A percentile compares a stretch with the other conserved stretches of the same genome.
These are phyloP conservation scores for Wallemia mellicola DNA, from an alignment of 1,284 basidiomycete species.

Conservation along the genomic window DNA sequence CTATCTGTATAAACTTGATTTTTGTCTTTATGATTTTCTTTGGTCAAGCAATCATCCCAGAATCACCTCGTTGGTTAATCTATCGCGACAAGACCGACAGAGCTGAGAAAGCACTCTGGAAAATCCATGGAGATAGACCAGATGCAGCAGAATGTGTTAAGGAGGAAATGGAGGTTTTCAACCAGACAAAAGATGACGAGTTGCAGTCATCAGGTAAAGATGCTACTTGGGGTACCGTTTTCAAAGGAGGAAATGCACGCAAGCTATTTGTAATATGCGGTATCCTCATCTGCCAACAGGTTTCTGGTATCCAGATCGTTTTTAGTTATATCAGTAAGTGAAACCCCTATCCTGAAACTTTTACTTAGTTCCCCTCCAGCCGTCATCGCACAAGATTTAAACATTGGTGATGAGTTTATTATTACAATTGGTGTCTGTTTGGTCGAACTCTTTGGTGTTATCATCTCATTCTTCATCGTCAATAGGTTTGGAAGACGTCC, in stretches of 20 bases:
- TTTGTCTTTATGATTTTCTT: conserved; percentile 14
- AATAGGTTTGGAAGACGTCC: conserved; percentile 19
- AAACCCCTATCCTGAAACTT: too few relatives aligned
- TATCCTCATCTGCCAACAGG: conserved; percentile 13
- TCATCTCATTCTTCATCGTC: conserved; percentile 17
- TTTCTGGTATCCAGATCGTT: conserved; percentile 16
- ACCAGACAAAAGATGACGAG: conserved; percentile 17
- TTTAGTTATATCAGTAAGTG: conserved; percentile 18
- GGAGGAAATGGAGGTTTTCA: conserved; percentile 14
- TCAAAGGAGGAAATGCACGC: conserved; percentile 9
- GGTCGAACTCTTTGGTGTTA: conserved; percentile 17
- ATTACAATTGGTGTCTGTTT: conserved; percentile 17
- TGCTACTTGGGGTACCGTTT: conserved; percentile 15
- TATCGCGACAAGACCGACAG: conserved; percentile 16
- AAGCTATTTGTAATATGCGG: conserved; percentile 18
- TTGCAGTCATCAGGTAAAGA: conserved; percentile 12
- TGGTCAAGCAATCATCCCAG: conserved; percentile 15
- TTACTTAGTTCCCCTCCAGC: too few relatives aligned
- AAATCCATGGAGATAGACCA: conserved; percentile 17
- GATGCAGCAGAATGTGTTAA: conserved; percentile 15
- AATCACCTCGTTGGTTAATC: conserved; percentile 18
- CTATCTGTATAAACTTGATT: conserved; percentile 18
- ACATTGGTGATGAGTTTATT: conserved; percentile 12
- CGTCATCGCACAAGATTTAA: conserved; percentile 6
- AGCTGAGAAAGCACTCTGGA: conserved; percentile 14